Conservation (phyloP, 495 filamentous ascomycete species). For the Diplogelasinospora grovesii region DNA sequence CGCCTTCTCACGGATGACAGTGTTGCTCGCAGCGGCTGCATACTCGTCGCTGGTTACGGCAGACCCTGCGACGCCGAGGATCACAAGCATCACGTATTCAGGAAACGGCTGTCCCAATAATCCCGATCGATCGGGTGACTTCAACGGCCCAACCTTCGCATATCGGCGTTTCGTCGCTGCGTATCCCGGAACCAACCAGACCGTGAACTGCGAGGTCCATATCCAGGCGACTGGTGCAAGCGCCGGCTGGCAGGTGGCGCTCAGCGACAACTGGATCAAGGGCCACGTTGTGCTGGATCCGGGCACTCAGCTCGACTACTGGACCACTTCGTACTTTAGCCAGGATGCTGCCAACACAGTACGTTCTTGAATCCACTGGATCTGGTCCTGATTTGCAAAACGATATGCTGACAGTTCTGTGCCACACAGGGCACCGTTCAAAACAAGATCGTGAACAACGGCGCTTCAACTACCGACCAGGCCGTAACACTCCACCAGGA, state of each 20-base stretch:
- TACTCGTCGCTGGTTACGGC: constrained; percentile 12
- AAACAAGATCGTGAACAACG: constrained; percentile 22
- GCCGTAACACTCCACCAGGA: constrained; percentile 25
- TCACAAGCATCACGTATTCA: constrained; percentile 31
- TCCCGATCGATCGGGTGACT: constrained; percentile 26
- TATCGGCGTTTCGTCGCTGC: constrained; percentile 28
- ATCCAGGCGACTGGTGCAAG: constrained; percentile 25
- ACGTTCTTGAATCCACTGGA: constrained; percentile 3
- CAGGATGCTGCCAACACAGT: constrained; percentile 32
- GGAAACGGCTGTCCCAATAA: constrained; percentile 33
- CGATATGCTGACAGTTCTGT: background rate
- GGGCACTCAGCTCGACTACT: constrained; percentile 28
- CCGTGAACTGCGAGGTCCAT: constrained; percentile 36
- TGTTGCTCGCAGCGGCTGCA: constrained; percentile 20
- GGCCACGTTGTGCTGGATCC: constrained; percentile 31
- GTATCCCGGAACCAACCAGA: constrained; percentile 21
- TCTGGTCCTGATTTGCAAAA: background rate
- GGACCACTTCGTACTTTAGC: constrained; percentile 35
- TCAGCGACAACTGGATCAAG: constrained; percentile 26
- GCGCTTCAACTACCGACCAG: constrained; percentile 19
- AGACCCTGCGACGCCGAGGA: constrained; percentile 12
- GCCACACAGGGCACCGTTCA: constrained; percentile 16
- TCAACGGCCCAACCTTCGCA: constrained; percentile 29
- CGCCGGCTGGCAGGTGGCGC: constrained; percentile 38
- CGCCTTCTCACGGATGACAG: constrained; percentile 16